These are phyloP conservation scores for Solanum hybrid DNA, from an alignment of 305 asterid genomes.

Conservation along the genomic window DNA sequence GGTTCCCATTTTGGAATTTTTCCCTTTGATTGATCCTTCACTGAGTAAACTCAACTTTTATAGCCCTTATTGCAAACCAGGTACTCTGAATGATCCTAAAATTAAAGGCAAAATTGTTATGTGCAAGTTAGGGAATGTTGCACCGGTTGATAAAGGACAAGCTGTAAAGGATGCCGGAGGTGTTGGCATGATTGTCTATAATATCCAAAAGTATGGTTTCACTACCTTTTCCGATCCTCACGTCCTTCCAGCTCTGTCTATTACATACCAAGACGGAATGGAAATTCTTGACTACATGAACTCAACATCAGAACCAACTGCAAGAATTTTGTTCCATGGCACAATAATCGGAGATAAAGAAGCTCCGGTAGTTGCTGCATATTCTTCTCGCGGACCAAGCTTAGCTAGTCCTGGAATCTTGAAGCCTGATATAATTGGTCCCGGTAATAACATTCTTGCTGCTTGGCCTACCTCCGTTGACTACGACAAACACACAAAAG, in stretches of 20 bases:
- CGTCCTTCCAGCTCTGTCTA: neutral
- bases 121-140: neutral
- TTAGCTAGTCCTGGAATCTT: constrained; percentile 3
- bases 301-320: neutral
- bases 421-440: constrained; percentile 8
- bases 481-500: constrained; percentile 8
- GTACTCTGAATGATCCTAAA: neutral
- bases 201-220: neutral
- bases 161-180: neutral
- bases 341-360: constrained; percentile 1
- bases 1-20: constrained; percentile 12
- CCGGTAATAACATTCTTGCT: constrained; percentile 8
- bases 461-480: constrained; percentile 18
- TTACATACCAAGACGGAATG: neutral
- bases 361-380: constrained; percentile 3
- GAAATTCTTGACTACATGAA: neutral
- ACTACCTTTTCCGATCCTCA: neutral
- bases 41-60: neutral
- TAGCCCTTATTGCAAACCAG: neutral
- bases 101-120: neutral
- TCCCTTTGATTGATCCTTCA: constrained; percentile 20
- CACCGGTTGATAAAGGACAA: neutral
- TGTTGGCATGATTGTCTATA: neutral
- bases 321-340: neutral
- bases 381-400: constrained; percentile 8